These are phyloP conservation scores for Dorcoceras hygrometricum DNA, from an alignment of 257 asterid species.

Conservation along the genomic window DNA sequence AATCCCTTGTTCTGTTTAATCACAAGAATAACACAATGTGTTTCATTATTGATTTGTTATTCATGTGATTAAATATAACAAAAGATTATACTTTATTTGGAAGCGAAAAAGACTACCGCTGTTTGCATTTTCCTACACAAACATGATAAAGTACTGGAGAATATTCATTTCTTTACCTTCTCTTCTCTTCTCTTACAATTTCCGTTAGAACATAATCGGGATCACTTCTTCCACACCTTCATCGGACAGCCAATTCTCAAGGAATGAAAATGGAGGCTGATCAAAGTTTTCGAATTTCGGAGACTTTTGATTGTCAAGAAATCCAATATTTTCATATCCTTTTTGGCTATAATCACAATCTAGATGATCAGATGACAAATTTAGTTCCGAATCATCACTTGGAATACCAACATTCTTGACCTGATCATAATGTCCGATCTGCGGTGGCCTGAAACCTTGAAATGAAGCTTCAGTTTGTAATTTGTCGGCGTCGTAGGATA, in stretches of 20 bases:
- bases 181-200: too few relatives aligned
- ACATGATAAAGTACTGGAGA: too few relatives aligned
- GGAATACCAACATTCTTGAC: conserved; percentile 20
- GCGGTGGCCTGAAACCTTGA: conserved; percentile 34
- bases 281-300: conserved; percentile 28
- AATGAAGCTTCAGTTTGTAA: conserved; percentile 18
- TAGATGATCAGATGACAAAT: conserved; percentile 30
- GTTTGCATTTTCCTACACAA: too few relatives aligned
- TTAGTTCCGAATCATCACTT: conserved; percentile 38
- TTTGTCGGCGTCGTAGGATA: not conserved
- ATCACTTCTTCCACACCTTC: conserved; percentile 62
- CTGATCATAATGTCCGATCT: conserved; percentile 7
- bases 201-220: conserved; percentile 51
- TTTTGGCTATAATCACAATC: conserved; percentile 49
- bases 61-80: too few relatives aligned
- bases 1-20: too few relatives aligned
- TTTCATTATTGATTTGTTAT: too few relatives aligned
- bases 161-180: too few relatives aligned
- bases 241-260: conserved; percentile 87
- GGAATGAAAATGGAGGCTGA: conserved; percentile 64
- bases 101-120: too few relatives aligned
- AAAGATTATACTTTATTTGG: too few relatives aligned
- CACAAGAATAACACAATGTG: too few relatives aligned
- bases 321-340: conserved; percentile 41
- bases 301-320: conserved; percentile 29